Percentiles rank a stretch among this genome's conserved stretches.
Conservation (phyloP, 768 basidiomycete genomes). For the Mycena metata region DNA sequence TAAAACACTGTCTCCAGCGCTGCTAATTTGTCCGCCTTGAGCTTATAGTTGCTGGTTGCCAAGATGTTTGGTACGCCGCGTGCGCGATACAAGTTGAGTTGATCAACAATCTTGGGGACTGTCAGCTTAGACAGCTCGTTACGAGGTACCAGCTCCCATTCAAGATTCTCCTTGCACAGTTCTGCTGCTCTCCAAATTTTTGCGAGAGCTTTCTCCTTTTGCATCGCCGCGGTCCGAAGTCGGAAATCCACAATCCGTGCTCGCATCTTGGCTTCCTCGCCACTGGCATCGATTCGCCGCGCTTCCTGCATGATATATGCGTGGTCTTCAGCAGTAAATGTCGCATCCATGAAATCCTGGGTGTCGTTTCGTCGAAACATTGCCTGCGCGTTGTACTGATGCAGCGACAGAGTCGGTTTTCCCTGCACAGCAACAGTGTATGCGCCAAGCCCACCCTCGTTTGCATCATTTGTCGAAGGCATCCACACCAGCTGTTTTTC, state of each 20-base stretch:
- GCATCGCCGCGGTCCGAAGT: neutral
- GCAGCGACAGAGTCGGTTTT: slow-evolving; percentile 36
- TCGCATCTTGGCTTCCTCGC: neutral
- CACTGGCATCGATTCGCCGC: slow-evolving; percentile 11
- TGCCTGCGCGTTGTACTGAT: slow-evolving; percentile 42
- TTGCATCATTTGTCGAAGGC: slow-evolving; percentile 47
- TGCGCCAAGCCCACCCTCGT: slow-evolving; percentile 47
- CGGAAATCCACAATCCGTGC: slow-evolving; percentile 5
- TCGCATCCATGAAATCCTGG: slow-evolving; percentile 41
- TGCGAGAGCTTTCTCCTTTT: slow-evolving; percentile 11
- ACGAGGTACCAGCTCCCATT: neutral
- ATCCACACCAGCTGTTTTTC: slow-evolving; percentile 44
- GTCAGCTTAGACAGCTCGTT: neutral
- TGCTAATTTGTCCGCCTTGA: no score
- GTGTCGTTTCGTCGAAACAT: slow-evolving; percentile 45
- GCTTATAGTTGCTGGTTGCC: no score
- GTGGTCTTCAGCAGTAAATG: slow-evolving; percentile 17
- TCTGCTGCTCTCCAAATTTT: neutral
- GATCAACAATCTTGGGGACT: neutral
- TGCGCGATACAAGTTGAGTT: slow-evolving; percentile 2
- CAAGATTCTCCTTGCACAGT: neutral
- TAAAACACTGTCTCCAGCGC: no score
- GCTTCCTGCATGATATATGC: slow-evolving; percentile 21
- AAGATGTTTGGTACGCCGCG: neutral
- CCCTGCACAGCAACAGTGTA: slow-evolving; percentile 38